A percentile compares a stretch with the other conserved stretches of the same genome.
These are phyloP conservation scores for Zea luxurians DNA, from an alignment of 176 grass and related monocot species.

Conservation along the genomic window DNA sequence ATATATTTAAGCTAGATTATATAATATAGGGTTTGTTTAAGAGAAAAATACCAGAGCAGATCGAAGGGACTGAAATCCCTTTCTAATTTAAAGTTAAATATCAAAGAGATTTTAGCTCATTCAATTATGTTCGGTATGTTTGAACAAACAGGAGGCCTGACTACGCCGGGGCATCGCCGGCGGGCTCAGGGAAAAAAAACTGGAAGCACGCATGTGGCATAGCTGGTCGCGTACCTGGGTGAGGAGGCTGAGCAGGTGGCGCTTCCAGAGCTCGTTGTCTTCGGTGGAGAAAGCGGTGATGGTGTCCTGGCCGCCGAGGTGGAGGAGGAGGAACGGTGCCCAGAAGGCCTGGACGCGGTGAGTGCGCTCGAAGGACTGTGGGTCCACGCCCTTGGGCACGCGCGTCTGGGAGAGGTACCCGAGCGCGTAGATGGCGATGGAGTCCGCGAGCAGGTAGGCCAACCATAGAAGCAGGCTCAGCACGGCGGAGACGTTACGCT, in stretches of 20 bases:
- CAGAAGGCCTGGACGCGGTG: slow-evolving; percentile 45
- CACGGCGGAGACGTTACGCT: slow-evolving; percentile 44
- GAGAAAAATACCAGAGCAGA: too few species aligned
- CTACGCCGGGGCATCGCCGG: neutral
- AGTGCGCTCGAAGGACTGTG: neutral
- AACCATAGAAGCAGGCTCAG: slow-evolving; percentile 44
- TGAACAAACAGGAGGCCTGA: too few species aligned
- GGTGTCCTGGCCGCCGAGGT: slow-evolving; percentile 50
- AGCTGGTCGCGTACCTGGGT: slow-evolving; percentile 19
- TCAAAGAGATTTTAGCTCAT: too few species aligned
- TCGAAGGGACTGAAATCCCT: too few species aligned
- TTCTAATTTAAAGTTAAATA: too few species aligned
- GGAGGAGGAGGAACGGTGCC: slow-evolving; percentile 46
- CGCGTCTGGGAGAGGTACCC: slow-evolving; percentile 44
- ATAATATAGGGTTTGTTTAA: too few species aligned
- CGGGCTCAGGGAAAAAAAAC: neutral
- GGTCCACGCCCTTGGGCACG: slow-evolving; percentile 14
- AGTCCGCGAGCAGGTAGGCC: slow-evolving; percentile 55
- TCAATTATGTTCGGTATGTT: too few species aligned
- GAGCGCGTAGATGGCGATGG: slow-evolving; percentile 46
- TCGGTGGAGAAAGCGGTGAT: slow-evolving; percentile 50
- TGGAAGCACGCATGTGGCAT: neutral
- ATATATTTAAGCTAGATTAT: too few species aligned
- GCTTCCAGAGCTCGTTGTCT: slow-evolving; percentile 50
- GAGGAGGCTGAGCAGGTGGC: slow-evolving; percentile 53